Percentiles rank a stretch among this genome's conserved stretches.
Conservation (phyloP, 2,329 filamentous ascomycete species). For the Xylaria sp. region DNA sequence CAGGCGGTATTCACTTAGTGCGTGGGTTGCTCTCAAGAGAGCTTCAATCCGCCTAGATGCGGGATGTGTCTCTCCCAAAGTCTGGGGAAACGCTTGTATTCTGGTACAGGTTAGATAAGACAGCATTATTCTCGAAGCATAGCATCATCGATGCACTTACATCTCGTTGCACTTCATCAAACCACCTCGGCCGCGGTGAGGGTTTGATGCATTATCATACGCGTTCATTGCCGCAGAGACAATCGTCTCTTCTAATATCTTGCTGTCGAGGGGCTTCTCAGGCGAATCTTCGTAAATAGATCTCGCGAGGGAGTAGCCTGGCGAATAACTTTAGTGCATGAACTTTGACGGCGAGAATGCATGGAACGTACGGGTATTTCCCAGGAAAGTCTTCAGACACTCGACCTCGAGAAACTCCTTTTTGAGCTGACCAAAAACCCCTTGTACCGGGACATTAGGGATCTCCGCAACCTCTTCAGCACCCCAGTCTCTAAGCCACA, state of each 20-base stretch:
- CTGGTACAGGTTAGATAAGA: slow-evolving; percentile 42
- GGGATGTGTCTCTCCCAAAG: slow-evolving; percentile 55
- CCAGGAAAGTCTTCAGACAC: slow-evolving; percentile 68
- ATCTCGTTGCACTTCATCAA: slow-evolving; percentile 78
- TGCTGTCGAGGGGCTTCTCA: slow-evolving; percentile 51
- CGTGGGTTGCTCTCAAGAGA: slow-evolving; percentile 72
- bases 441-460: slow-evolving; percentile 41
- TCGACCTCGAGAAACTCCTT: slow-evolving; percentile 68
- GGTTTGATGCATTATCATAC: slow-evolving; percentile 83
- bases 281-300: slow-evolving; percentile 61
- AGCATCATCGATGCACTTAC: slow-evolving; percentile 46
- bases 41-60: slow-evolving; percentile 61
- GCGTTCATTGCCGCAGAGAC: slow-evolving; percentile 66
- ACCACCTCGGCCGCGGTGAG: slow-evolving; percentile 74
- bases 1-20: slow-evolving; percentile 74
- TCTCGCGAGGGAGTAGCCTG: slow-evolving; percentile 65
- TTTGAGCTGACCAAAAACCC: slow-evolving; percentile 63
- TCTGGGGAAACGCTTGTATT: slow-evolving; percentile 64
- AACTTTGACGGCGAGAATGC: neutral
- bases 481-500: slow-evolving; percentile 78
- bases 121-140: slow-evolving; percentile 11
- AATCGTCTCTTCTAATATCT: slow-evolving; percentile 62
- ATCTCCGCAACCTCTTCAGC: slow-evolving; percentile 46
- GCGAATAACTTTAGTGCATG: slow-evolving; percentile 26
- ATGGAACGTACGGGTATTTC: slow-evolving; percentile 58